Conservation (phyloP, 192 early-diverging fungal genomes). For the Rhizophagus sp. region DNA sequence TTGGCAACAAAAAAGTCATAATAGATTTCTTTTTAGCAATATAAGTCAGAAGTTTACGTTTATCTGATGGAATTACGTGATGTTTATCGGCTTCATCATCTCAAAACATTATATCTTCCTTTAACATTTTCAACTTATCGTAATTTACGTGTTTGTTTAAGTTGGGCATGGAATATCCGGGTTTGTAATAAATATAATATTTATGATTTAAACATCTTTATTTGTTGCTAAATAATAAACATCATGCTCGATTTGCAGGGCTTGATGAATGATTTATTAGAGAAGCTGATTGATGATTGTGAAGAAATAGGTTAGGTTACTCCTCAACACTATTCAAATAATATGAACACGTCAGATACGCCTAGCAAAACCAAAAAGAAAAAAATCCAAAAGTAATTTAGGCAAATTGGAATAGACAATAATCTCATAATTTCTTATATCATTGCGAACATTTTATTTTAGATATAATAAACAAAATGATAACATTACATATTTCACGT, state of each 20-base stretch:
- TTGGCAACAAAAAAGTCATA: slow-evolving; percentile 9
- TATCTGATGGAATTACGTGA: slow-evolving; percentile 20
- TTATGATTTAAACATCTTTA: neutral
- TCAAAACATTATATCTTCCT: slow-evolving; percentile 5
- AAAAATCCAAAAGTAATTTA: no score
- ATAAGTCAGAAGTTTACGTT: slow-evolving; percentile 18
- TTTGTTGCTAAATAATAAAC: neutral
- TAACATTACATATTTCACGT: no score
- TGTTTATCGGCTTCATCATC: slow-evolving; percentile 12
- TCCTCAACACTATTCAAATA: no score
- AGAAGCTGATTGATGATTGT: slow-evolving; percentile 7
- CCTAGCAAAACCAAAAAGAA: no score
- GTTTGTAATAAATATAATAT: neutral
- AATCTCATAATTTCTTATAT: no score
- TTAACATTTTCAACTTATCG: slow-evolving; percentile 16
- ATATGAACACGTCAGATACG: no score
- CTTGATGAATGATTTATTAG: slow-evolving; percentile 19
- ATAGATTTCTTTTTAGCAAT: slow-evolving; percentile 21
- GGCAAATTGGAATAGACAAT: no score
- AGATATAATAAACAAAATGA: no score
- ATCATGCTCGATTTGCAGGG: slow-evolving; percentile 9
- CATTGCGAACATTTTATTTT: no score
- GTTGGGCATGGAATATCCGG: slow-evolving; percentile 22
- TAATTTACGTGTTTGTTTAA: no score
- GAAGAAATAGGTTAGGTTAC: neutral